A percentile compares a stretch with the other conserved stretches of the same genome.
Conservation (phyloP, 176 grass and related monocot genomes). For the Guadua angustifolia region DNA sequence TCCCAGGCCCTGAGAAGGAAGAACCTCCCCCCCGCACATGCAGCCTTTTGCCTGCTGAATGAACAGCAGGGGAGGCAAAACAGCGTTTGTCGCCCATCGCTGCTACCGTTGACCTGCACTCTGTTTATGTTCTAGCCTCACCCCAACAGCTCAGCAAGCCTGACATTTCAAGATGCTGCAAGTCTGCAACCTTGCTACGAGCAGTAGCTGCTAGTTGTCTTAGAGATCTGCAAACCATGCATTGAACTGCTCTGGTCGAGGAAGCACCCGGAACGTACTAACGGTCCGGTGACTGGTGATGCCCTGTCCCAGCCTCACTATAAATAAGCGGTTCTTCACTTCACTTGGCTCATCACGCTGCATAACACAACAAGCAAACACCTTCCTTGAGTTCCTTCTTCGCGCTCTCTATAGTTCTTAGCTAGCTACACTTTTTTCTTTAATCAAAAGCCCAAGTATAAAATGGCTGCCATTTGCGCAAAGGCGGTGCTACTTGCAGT, state of each 20-base stretch:
- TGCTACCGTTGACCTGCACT: constrained; percentile 29
- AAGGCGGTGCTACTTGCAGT: no score
- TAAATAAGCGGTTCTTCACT: constrained; percentile 31
- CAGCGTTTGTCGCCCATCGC: constrained; percentile 28
- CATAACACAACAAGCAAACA: background rate
- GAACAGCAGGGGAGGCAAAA: constrained; percentile 7
- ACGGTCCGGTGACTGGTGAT: background rate
- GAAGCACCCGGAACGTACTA: constrained; percentile 47
- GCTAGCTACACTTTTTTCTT: background rate
- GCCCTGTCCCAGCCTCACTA: background rate
- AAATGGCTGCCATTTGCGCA: no score
- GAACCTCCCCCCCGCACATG: background rate
- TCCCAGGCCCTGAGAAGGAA: background rate
- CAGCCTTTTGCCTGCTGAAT: constrained; percentile 45
- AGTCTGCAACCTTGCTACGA: no score
- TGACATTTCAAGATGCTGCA: constrained; percentile 28
- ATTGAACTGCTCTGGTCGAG: background rate
- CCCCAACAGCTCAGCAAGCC: constrained; percentile 50
- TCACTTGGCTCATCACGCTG: constrained; percentile 2
- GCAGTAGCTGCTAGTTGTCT: constrained; percentile 18
- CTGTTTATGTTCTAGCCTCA: constrained; percentile 41
- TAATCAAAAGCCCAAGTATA: no score
- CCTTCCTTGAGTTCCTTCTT: background rate
- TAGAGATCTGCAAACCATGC: constrained; percentile 37
- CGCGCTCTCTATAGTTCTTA: background rate